Conservation (phyloP, 345 rosid genomes). For the Salix exigua region DNA sequence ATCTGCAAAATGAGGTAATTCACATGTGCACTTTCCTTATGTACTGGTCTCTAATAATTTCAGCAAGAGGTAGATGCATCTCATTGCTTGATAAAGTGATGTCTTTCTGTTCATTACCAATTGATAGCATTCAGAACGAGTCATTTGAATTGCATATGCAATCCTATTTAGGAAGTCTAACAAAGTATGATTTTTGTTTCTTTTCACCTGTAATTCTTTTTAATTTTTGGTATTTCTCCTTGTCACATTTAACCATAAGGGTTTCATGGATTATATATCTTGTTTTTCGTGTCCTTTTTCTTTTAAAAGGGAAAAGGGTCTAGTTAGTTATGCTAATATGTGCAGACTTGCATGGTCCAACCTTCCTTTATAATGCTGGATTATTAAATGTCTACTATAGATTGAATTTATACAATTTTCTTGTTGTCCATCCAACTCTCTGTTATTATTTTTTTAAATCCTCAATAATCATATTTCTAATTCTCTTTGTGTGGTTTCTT, state of each 20-base stretch:
- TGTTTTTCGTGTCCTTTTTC: background rate
- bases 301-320: background rate
- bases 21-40: background rate
- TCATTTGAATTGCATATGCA: background rate
- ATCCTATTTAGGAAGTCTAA: background rate
- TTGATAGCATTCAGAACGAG: background rate
- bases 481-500: constrained; percentile 41
- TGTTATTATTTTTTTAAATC: background rate
- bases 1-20: constrained; percentile 53
- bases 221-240: constrained; percentile 1
- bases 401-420: background rate
- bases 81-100: background rate
- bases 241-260: background rate
- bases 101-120: background rate
- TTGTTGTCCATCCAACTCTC: background rate
- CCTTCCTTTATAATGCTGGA: background rate
- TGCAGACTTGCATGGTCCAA: background rate
- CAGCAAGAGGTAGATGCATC: background rate
- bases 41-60: background rate
- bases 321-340: background rate
- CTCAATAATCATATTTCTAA: background rate
- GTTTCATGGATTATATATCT: background rate
- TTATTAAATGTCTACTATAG: background rate
- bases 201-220: background rate
- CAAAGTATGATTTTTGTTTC: background rate